phyloP scores from a whole-genome alignment of 2,329 filamentous ascomycete species.

The Fusarium drepaniforme region DNA sequence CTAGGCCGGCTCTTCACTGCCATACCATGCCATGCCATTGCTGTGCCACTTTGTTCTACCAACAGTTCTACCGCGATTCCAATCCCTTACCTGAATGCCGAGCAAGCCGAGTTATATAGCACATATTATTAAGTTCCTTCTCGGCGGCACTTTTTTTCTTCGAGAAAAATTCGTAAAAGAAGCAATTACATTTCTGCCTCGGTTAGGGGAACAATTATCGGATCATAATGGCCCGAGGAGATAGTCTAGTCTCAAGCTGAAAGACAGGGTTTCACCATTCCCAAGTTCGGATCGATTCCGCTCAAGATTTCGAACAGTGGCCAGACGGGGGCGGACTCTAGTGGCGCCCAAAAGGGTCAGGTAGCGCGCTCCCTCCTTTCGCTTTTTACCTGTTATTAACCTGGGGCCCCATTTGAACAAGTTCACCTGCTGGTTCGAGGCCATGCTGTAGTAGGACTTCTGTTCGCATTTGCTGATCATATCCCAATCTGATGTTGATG shows the following conservation, averaged over 20 bases:
- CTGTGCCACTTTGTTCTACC: not conserved
- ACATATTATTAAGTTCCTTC: not conserved
- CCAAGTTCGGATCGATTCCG: not conserved
- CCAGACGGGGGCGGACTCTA: not conserved
- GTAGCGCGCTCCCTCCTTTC: not conserved
- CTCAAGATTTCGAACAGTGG: not conserved
- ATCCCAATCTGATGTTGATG: conserved; percentile 26
- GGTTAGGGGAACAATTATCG: not conserved
- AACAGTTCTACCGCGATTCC: not conserved
- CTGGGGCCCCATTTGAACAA: not conserved
- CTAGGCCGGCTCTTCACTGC: not conserved
- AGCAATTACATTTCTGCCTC: not conserved
- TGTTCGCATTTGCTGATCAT: conserved; percentile 28
- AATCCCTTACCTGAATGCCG: not conserved
- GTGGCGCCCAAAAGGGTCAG: not conserved
- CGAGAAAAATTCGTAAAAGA: not conserved
- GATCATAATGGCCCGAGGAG: not conserved
- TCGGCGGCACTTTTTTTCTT: not conserved
- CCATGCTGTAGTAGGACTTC: not conserved
- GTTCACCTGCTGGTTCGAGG: not conserved
- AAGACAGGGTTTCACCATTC: not conserved
- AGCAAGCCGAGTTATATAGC: not conserved
- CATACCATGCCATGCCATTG: not conserved
- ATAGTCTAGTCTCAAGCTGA: not conserved
- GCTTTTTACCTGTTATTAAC: not conserved